Base-by-base conservation (phyloP, 129 eudicot species). In the Solidago caesia region DNA sequence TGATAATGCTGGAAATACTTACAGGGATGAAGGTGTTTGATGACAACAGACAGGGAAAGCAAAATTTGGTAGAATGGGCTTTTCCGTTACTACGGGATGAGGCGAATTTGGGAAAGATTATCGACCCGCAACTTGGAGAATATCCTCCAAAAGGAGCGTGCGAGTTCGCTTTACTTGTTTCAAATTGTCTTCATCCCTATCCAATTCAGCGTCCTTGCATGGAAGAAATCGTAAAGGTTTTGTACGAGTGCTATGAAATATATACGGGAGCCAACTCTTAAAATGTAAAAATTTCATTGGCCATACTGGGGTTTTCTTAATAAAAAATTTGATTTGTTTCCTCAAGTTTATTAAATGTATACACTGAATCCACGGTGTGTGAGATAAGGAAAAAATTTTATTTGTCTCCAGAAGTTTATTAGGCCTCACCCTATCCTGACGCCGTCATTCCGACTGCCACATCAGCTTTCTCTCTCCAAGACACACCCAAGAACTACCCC, bases 1-100 rank as follows among this genome's bases (percentile, higher is more conserved):
- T 77, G 16, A 76, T 81, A 42, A 62, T 85, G 55, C 70, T 85
- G 48, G 67, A 85, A 74, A 42, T 80, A 21, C 33, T 80, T 51
- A 80, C 84, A 41, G 85, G 77, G 61, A 68, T 45, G 81, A 72
- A 41, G 70, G 85, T 61, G 61, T 73, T 27, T 55, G 88, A 80
- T 72, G 27, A 48, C 27, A 67, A 49, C 71, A 64, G 85, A 66
- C 4, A 26, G 4, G 78, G 58, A 79, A 72, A 43, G 63, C 61
- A 68, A 59, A 68, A 80, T 61, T 26, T 75, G 68, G 68, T 80
- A 57, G 15, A 60, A 59, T 80, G 76, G 80, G 80, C 73, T 60
- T 60, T 11, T 53, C 67, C 71, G 59, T 80, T 80, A 6, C 76
- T 80, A 69, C 3, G 68, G 3, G 9, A 60, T 6, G 41, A 5